Percentiles rank a stretch among this genome's conserved stretches.
phyloP scores from a whole-genome alignment of 768 basidiomycete species.

The Tulasnella sp. region DNA sequence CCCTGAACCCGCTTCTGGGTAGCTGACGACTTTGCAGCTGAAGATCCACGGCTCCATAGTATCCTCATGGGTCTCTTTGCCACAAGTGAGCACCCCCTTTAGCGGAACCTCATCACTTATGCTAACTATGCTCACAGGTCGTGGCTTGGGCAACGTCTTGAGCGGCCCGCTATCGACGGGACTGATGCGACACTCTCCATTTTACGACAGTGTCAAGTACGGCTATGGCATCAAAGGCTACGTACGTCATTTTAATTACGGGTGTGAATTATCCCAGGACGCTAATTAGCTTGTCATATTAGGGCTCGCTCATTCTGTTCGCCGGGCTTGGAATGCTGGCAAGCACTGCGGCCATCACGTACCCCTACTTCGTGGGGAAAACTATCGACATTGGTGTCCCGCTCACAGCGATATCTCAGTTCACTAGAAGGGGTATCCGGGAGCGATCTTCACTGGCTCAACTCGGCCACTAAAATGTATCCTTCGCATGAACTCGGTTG shows the following conservation, averaged over 20 bases:
- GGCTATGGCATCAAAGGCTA: slow-evolving; percentile 17
- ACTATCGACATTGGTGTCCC: neutral
- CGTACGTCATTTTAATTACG: neutral
- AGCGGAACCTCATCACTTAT: neutral
- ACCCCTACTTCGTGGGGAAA: slow-evolving; percentile 6
- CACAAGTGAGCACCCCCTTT: neutral
- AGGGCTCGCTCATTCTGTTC: slow-evolving; percentile 30
- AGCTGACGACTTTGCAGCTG: slow-evolving; percentile 1
- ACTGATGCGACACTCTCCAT: slow-evolving; percentile 12
- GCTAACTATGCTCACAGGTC: neutral
- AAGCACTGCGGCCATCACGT: slow-evolving; percentile 22
- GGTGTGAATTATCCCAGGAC: neutral
- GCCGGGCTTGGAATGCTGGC: slow-evolving; percentile 10
- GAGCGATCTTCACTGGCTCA: neutral
- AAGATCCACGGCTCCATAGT: slow-evolving; percentile 6
- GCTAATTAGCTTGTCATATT: neutral
- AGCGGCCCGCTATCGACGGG: slow-evolving; percentile 3
- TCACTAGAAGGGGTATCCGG: neutral
- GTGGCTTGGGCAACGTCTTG: slow-evolving; percentile 6
- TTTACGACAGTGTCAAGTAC: neutral
- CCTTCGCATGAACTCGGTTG: too few species aligned
- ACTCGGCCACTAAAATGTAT: too few species aligned
- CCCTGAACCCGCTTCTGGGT: too few species aligned
- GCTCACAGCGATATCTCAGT: neutral
- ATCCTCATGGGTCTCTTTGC: neutral